Evolutionary conservation across 176 grass and related monocot genomes (phyloP).

Genomic region (Olyra latifolia): DNA sequence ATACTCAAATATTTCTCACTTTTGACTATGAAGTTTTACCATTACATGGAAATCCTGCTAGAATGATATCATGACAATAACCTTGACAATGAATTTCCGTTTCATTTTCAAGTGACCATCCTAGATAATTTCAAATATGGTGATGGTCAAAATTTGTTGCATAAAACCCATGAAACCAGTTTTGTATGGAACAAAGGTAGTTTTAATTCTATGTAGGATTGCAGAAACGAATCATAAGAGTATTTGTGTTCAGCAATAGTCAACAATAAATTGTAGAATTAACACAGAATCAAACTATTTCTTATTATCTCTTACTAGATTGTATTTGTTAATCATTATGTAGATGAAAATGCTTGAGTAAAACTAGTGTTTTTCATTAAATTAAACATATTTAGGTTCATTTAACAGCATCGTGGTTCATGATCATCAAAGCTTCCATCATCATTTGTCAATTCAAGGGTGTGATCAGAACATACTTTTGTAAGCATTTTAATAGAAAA

Average conservation of each 20-base stretch:
- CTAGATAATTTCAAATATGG: not conserved
- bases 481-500: slow-evolving; percentile 93
- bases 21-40: not conserved
- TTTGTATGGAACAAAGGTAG: not conserved
- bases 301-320: slow-evolving; percentile 9
- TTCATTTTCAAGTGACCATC: not conserved
- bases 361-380: slow-evolving; percentile 30
- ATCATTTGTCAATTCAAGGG: slow-evolving; percentile 23
- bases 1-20: not conserved
- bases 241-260: not conserved
- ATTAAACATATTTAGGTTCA: slow-evolving; percentile 14
- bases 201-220: not conserved
- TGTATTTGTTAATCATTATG: not conserved
- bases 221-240: not conserved
- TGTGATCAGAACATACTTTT: slow-evolving; percentile 60
- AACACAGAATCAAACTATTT: not conserved
- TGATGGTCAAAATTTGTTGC: not conserved
- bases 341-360: slow-evolving; percentile 16
- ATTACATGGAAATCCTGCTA: not conserved
- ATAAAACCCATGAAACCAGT: not conserved
- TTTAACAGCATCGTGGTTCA: not conserved
- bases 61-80: not conserved
- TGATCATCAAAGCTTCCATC: not conserved
- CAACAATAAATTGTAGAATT: not conserved
- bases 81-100: not conserved